Base-by-base conservation (phyloP, 1,284 basidiomycete genomes). In the Marasmius sp. region DNA sequence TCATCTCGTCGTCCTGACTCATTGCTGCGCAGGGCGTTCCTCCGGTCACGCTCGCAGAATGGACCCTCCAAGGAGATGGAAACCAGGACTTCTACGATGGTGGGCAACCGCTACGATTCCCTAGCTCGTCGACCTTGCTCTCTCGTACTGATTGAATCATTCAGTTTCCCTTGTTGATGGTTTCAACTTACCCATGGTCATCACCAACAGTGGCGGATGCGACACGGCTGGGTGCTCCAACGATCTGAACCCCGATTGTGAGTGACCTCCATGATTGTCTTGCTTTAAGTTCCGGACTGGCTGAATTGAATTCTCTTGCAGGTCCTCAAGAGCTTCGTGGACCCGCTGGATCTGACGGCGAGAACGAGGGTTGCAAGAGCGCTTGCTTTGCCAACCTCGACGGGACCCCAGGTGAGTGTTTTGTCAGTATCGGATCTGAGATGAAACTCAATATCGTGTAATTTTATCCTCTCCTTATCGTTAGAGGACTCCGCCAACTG, bases 351-450 rank as follows among this genome's bases (percentile, higher is more conserved):
- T 74, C 79, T 5, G 70, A 73, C 37, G 86, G 87, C 6, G 79
- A 80, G 69, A 78, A 81, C 7, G 80, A 87, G 1, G 87, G 86
- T 5, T 89, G 87, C 76, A 83, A 82, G 70, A 82, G 79, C 54
- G 83, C 87, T 1, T 89, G 87, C 71, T 55, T 58, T 6, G 43
- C 43, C 16, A 45, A 45, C 20, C 43, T 45, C 20, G 43, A 45
- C 43, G 43, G 43, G 14, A 45, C 14, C 14, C 43, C 43, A 45
- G 43, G 43, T 45, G 16, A 16, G 43, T n/a, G n/a, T n/a, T n/a
- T n/a, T n/a, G n/a, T n/a, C n/a, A n/a, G n/a, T n/a, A n/a, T n/a
- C n/a, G n/a, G n/a, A n/a, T n/a, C n/a, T n/a, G 12, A 45, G 5
- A 45, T 41, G 39, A 41, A 41, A 41, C 9, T 41, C 9, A 41